Percentiles rank a stretch among this genome's conserved stretches.
These are phyloP conservation scores for Jaapia argillacea DNA, from an alignment of 768 basidiomycete genomes.

Conservation along the genomic window DNA sequence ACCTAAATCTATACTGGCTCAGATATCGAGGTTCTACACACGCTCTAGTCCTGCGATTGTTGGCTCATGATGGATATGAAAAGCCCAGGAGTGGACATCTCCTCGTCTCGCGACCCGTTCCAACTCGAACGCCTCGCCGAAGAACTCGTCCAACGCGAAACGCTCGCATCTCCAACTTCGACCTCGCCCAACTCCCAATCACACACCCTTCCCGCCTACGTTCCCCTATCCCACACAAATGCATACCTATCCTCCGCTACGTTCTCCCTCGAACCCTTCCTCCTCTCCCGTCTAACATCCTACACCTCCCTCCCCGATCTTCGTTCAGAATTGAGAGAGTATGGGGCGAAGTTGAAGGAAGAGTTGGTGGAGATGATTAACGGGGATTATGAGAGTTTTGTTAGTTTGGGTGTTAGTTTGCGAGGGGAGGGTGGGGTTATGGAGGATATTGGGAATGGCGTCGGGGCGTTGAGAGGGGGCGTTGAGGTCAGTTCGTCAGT, in stretches of 20 bases:
- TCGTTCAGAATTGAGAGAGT: conserved; percentile 78
- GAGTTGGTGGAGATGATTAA: conserved; percentile 95
- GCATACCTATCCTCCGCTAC: conserved; percentile 53
- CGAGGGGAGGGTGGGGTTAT: conserved; percentile 80
- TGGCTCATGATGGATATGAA: no score
- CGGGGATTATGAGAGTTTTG: conserved; percentile 96
- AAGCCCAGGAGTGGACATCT: no score
- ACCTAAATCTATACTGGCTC: no score
- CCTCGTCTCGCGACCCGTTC: conserved; percentile 45
- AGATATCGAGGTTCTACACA: no score
- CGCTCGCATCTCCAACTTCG: no score
- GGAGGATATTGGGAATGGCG: no score
- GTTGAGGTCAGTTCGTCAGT: no score
- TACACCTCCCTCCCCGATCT: conserved; percentile 84
- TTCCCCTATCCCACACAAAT: conserved; percentile 76
- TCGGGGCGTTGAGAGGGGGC: no score
- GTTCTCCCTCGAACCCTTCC: conserved; percentile 82
- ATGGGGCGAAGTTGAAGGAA: conserved; percentile 76
- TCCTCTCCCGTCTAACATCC: conserved; percentile 65
- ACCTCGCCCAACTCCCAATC: conserved; percentile 11
- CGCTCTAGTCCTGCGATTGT: no score
- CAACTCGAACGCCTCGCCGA: conserved; percentile 65
- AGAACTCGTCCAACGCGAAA: conserved; percentile 55
- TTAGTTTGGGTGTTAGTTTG: conserved; percentile 88
- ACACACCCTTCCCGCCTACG: conserved; percentile 49